These are phyloP conservation scores for Lepiota brunneoincarnata DNA, from an alignment of 768 basidiomycete genomes.

Conservation along the genomic window DNA sequence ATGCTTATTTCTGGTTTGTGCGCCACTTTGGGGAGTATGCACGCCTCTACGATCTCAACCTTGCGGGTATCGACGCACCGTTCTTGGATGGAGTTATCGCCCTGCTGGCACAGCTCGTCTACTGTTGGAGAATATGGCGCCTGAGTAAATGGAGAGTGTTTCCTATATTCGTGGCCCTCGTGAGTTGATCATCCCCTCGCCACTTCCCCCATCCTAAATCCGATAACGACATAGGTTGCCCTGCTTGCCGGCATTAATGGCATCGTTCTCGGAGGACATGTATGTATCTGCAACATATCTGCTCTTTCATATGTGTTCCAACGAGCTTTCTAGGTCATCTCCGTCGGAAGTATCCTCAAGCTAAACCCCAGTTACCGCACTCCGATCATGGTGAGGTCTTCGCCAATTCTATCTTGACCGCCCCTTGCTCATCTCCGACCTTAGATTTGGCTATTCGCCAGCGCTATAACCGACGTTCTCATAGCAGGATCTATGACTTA, in stretches of 20 bases:
- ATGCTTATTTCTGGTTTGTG: conserved; percentile 7
- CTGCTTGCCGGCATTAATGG: background rate
- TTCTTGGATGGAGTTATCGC: conserved; percentile 6
- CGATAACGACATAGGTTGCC: background rate
- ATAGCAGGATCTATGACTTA: conserved; percentile 6
- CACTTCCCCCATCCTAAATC: background rate
- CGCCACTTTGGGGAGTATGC: background rate
- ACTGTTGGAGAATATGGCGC: conserved; percentile 5
- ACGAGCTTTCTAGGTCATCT: too few relatives aligned
- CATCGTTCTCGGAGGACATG: too few relatives aligned
- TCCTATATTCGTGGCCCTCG: background rate
- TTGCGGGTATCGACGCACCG: conserved; percentile 1
- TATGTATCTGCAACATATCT: too few relatives aligned
- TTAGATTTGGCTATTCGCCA: background rate
- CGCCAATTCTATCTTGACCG: too few relatives aligned
- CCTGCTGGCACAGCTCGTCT: conserved; percentile 1
- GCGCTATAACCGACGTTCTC: background rate
- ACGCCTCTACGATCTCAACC: background rate
- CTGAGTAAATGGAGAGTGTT: conserved; percentile 1
- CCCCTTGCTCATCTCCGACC: background rate
- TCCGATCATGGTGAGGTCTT: background rate
- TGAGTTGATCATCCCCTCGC: background rate
- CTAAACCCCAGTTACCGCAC: background rate
- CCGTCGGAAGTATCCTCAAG: too few relatives aligned
- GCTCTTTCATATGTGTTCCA: too few relatives aligned